phyloP scores from a whole-genome alignment of 2,329 filamentous ascomycete species.

The Neofusicoccum kwambonambiense region DNA sequence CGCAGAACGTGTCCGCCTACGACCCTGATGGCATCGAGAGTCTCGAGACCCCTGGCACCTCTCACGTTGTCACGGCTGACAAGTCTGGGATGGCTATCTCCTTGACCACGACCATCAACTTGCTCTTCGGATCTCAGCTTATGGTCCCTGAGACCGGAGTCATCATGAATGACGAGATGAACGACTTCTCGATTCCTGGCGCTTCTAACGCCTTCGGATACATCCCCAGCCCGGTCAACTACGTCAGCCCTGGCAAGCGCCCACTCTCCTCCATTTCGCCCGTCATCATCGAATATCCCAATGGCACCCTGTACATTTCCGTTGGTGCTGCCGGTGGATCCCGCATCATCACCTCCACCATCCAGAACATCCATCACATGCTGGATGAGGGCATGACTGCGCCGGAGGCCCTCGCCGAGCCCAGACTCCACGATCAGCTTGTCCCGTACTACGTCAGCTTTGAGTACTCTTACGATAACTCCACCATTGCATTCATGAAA shows the following conservation, averaged over 20 bases:
- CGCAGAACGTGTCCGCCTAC: conserved; percentile 72
- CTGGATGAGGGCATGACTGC: conserved; percentile 65
- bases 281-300: conserved; percentile 68
- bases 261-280: conserved; percentile 82
- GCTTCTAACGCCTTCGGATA: conserved; percentile 80
- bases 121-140: conserved; percentile 76
- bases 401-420: conserved; percentile 61
- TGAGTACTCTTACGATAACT: conserved; percentile 67
- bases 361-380: conserved; percentile 71
- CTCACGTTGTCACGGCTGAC: conserved; percentile 72
- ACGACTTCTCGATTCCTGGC: conserved; percentile 82
- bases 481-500: conserved; percentile 62
- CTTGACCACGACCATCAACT: conserved; percentile 83
- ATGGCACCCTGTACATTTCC: conserved; percentile 64
- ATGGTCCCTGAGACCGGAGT: conserved; percentile 81
- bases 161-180: conserved; percentile 62
- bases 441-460: conserved; percentile 68
- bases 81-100: conserved; percentile 71
- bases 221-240: conserved; percentile 76
- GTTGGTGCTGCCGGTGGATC: conserved; percentile 78
- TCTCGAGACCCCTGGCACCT: conserved; percentile 70
- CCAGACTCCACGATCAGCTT: conserved; percentile 79
- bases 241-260: conserved; percentile 74
- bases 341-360: conserved; percentile 76
- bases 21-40: conserved; percentile 66